phyloP scores from a whole-genome alignment of 495 filamentous ascomycete species.

The Aspergillus conjunctus region DNA sequence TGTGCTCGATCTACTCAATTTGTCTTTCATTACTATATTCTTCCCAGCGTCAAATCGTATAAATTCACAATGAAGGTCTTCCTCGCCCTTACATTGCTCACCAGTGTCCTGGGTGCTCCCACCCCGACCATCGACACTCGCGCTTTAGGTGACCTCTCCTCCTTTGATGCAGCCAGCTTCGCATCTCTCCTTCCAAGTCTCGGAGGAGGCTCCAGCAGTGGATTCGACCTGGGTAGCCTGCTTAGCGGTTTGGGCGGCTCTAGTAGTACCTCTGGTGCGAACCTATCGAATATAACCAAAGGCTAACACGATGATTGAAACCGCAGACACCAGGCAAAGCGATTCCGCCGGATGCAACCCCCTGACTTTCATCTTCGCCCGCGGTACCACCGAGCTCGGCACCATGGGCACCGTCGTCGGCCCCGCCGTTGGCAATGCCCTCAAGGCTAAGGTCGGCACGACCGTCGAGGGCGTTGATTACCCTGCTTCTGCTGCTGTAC shows the following conservation, averaged over 20 bases:
- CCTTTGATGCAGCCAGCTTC: background rate
- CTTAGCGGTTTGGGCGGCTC: conserved; percentile 1
- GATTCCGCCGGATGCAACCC: conserved; percentile 37
- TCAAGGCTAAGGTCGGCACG: conserved; percentile 45
- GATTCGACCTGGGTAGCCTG: background rate
- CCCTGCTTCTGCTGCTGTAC: conserved; percentile 42
- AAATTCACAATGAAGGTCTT: conserved; percentile 31
- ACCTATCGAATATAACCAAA: background rate
- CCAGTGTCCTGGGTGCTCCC: conserved; percentile 31
- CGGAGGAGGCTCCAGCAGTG: background rate
- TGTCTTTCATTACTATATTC: background rate
- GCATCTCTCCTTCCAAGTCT: background rate
- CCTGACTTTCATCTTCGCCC: conserved; percentile 61
- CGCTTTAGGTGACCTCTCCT: conserved; percentile 16
- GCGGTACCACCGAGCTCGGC: conserved; percentile 57
- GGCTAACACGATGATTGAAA: background rate
- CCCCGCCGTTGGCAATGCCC: conserved; percentile 53
- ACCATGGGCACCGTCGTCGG: conserved; percentile 62
- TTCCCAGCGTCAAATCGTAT: background rate
- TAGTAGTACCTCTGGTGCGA: background rate
- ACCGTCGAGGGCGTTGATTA: conserved; percentile 62
- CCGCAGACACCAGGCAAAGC: background rate
- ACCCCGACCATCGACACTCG: conserved; percentile 31
- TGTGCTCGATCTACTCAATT: conserved; percentile 4
- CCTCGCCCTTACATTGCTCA: conserved; percentile 26